A percentile compares a stretch with the other conserved stretches of the same genome.
Evolutionary conservation across 83 land plant genomes (phyloP).

Genomic region (Picea abies): DNA sequence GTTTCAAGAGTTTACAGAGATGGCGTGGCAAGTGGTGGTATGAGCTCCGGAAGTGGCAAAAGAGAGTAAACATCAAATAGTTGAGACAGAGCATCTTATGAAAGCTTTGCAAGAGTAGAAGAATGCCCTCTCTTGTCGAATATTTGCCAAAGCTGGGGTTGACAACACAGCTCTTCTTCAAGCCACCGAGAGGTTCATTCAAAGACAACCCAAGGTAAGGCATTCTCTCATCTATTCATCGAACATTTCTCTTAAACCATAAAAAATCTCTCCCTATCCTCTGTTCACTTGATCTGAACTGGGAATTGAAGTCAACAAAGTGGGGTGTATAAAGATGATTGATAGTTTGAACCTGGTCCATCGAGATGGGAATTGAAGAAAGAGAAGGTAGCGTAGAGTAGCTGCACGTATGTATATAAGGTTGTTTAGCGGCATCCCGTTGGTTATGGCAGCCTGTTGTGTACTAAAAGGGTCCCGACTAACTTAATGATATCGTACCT

Average conservation of each 20-base stretch:
- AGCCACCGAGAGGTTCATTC: constrained; percentile 87
- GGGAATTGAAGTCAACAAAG: no score
- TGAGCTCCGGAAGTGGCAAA: constrained; percentile 94
- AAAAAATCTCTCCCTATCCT: neutral
- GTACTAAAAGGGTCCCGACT: no score
- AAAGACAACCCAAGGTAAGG: constrained; percentile 93
- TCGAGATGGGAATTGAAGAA: no score
- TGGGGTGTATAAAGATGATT: no score
- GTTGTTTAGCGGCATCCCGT: no score
- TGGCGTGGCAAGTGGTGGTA: constrained; percentile 98
- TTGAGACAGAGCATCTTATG: constrained; percentile 99
- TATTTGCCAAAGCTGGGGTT: constrained; percentile 87
- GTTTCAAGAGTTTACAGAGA: constrained; percentile 88
- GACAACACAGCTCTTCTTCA: constrained; percentile 90
- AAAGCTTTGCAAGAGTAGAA: constrained; percentile 92
- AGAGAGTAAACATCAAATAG: constrained; percentile 95
- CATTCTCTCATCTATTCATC: neutral
- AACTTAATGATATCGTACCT: no score
- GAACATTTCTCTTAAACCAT: neutral
- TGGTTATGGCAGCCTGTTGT: no score
- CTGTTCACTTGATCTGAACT: no score
- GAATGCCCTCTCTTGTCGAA: constrained; percentile 94
- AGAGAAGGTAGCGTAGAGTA: no score
- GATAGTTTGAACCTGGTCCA: no score
- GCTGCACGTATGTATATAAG: no score